Percentiles rank a stretch among this genome's conserved stretches.
Evolutionary conservation across 2,329 filamentous ascomycete genomes (phyloP).

Genomic region (Colletotrichum sp.): DNA sequence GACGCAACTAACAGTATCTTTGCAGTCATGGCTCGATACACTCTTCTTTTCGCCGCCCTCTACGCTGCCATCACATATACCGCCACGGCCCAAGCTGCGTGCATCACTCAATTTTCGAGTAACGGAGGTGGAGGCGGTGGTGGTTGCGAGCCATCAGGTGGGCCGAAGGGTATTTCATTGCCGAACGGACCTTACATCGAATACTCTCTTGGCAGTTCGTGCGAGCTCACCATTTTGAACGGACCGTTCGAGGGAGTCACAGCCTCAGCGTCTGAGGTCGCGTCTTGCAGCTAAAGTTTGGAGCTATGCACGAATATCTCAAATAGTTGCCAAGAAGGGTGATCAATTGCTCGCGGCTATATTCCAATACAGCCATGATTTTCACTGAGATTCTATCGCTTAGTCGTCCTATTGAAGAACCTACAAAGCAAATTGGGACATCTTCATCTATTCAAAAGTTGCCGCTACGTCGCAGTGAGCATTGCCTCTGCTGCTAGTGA

Average conservation of each 20-base stretch:
- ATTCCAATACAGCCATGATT: no score
- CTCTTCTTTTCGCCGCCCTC: not conserved
- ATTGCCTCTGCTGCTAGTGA: no score
- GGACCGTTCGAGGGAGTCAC: not conserved
- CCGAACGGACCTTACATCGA: not conserved
- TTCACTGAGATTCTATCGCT: no score
- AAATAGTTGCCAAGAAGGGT: not conserved
- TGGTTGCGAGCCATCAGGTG: not conserved
- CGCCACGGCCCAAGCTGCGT: not conserved
- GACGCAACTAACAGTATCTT: not conserved
- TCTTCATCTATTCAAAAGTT: no score
- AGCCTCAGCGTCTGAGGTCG: accelerated
- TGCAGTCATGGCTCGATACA: not conserved
- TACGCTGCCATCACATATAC: not conserved
- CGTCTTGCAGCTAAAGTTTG: not conserved
- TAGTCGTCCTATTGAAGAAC: no score
- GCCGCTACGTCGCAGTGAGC: no score
- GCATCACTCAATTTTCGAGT: not conserved
- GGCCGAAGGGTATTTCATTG: not conserved
- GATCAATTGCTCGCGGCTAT: not conserved
- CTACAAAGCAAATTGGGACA: no score
- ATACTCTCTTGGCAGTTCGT: not conserved
- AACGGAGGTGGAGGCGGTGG: not conserved
- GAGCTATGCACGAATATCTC: not conserved
- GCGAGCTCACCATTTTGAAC: not conserved